These are phyloP conservation scores for Schoenoplectus tabernaemontani DNA, from an alignment of 202 grass and related monocot genomes.

Conservation along the genomic window DNA sequence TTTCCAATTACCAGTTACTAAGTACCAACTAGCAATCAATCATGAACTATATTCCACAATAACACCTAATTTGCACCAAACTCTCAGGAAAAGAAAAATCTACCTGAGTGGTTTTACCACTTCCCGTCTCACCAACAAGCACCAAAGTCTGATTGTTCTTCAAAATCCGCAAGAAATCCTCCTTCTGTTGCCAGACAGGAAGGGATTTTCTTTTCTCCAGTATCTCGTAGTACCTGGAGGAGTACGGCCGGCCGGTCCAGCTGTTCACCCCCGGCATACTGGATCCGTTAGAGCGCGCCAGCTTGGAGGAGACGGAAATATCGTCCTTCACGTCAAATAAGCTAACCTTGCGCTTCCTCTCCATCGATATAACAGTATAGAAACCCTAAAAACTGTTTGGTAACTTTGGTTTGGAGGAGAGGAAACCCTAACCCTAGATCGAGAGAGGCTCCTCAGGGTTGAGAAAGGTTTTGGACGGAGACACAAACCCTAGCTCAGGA, in stretches of 20 bases:
- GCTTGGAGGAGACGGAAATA: slow-evolving; percentile 54
- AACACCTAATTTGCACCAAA: neutral
- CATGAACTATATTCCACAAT: neutral
- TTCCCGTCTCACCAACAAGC: slow-evolving; percentile 82
- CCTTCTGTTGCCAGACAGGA: slow-evolving; percentile 94
- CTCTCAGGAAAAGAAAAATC: neutral
- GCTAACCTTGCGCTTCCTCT: slow-evolving; percentile 92
- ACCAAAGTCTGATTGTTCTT: slow-evolving; percentile 71
- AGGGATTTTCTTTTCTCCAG: slow-evolving; percentile 72
- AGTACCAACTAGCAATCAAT: neutral
- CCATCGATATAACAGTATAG: slow-evolving; percentile 37
- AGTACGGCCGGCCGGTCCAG: slow-evolving; percentile 73
- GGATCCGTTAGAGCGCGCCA: slow-evolving; percentile 44
- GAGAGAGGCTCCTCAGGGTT: neutral
- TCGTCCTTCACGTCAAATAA: slow-evolving; percentile 83
- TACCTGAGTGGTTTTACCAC: slow-evolving; percentile 90
- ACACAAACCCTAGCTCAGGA: neutral
- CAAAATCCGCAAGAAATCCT: slow-evolving; percentile 61
- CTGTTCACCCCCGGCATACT: slow-evolving; percentile 34
- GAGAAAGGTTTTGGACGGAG: neutral
- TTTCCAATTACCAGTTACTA: neutral
- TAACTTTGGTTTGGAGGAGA: neutral
- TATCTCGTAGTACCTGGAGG: slow-evolving; percentile 62
- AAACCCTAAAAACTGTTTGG: neutral
- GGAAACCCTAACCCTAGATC: slow-evolving; percentile 10